Percentiles rank a stretch among this genome's conserved stretches.
Evolutionary conservation across 2,329 filamentous ascomycete species (phyloP).

Genomic region (Ophiocordyceps robertsii): DNA sequence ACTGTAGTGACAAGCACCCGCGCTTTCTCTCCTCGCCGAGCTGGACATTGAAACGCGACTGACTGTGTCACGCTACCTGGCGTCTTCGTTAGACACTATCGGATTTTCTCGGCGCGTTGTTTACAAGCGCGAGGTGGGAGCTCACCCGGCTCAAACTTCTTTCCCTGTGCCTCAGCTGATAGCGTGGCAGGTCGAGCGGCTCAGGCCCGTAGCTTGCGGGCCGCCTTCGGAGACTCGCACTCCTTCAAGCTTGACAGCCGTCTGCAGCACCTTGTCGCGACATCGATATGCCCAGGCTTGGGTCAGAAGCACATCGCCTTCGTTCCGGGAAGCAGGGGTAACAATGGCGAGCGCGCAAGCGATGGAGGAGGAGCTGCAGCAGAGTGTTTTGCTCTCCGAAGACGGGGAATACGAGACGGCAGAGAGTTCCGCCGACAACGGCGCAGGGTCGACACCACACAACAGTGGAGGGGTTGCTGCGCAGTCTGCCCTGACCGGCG

Average conservation of each 20-base stretch:
- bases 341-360: slow-evolving; percentile 37
- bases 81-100: not conserved
- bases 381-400: slow-evolving; percentile 38
- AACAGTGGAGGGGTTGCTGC: not conserved
- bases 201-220: slow-evolving; percentile 4
- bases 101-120: slow-evolving; percentile 1
- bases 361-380: slow-evolving; percentile 44
- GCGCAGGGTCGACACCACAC: slow-evolving; percentile 9
- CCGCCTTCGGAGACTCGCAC: slow-evolving; percentile 3
- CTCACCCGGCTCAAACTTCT: not conserved
- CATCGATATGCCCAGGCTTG: slow-evolving; percentile 16
- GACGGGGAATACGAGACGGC: slow-evolving; percentile 27
- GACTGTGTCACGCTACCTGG: slow-evolving; percentile 1
- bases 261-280: not conserved
- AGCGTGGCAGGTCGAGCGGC: slow-evolving; percentile 1
- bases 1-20: slow-evolving; percentile 5
- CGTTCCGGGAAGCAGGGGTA: slow-evolving; percentile 12
- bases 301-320: slow-evolving; percentile 5
- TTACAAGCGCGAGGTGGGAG: slow-evolving; percentile 2
- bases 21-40: slow-evolving; percentile 4
- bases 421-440: slow-evolving; percentile 17
- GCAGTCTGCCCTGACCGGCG: not conserved
- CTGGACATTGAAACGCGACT: slow-evolving; percentile 6
- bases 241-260: slow-evolving; percentile 11
- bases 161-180: slow-evolving; percentile 1